Evolutionary conservation across 176 grass and related monocot species (phyloP), one percentile per base, ranked within the genome.

Genomic region (Triticum dicoccoides): DNA sequence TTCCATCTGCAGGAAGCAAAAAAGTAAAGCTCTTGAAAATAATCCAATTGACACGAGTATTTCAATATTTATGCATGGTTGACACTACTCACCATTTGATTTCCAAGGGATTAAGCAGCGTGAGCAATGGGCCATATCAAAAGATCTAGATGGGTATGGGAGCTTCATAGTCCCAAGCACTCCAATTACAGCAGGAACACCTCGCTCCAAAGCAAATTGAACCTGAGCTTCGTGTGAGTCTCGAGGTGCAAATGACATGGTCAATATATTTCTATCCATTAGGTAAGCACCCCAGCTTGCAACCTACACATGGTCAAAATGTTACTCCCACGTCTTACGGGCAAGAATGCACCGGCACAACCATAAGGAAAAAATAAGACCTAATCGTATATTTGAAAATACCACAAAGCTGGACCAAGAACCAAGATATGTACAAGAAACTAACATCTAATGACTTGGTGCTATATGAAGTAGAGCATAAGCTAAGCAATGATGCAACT

Each of bases 221-320:
- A 94, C 85, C 69, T 91, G 88, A 86, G 89, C 87, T 91, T 94
- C 92, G 3, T 92, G 89, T 47, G 87, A 90, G 52, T 92, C 89
- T 69, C 85, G 81, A 70, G 94, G 94, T 86, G 94, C 94, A 88
- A 97, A 92, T 87, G 94, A 97, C 94, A 97, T 94, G 56, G 92
- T 87, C 89, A 97, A 87, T 87, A 97, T 32, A 90, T 94, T 92
- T 81, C 85, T 97, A 64, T 91, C 88, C 82, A 97, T 87, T 34
- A 94, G 91, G 65, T 92, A 94, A 71, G 94, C 94, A 83, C 94
- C 94, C 42, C 87, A 97, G 90, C 82, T 94, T 83, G 87, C 94
- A 68, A 97, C 89, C 94, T 96, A 52, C 69, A 82, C 5, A 9
- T 71, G 44, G 2, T 71, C 11, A 59, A 81, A 82, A 62, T 85